Evolutionary conservation across 176 grass and related monocot species (phyloP).

Genomic region (Echinochloa phyllopogon): DNA sequence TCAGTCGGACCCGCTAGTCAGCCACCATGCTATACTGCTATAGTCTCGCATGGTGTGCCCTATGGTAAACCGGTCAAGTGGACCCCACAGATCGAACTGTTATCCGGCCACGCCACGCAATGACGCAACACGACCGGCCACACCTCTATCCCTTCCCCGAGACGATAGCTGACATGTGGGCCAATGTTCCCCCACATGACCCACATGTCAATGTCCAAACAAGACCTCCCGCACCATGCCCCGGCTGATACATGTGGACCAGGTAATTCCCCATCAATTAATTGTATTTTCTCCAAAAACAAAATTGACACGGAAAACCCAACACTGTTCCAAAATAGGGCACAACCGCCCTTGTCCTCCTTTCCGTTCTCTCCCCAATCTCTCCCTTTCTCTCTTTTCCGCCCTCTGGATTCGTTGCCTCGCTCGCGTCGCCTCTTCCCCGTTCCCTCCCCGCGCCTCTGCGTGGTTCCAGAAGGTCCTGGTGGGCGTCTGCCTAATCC

Average conservation of each 20-base stretch:
- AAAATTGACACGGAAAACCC: background rate
- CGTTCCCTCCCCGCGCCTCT: background rate
- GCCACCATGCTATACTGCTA: too few species aligned
- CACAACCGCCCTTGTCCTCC: background rate
- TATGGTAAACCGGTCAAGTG: background rate
- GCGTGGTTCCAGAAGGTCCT: conserved; percentile 21
- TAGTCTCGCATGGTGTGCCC: too few species aligned
- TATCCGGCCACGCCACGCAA: conserved; percentile 10
- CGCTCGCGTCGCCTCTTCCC: conserved; percentile 13
- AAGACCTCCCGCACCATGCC: background rate
- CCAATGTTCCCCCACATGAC: accelerated
- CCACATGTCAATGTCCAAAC: background rate
- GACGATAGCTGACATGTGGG: background rate
- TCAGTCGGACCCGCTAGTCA: too few species aligned
- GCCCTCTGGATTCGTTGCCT: background rate
- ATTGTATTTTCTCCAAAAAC: background rate
- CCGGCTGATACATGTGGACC: background rate
- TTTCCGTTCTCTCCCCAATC: background rate
- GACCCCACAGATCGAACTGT: too few species aligned
- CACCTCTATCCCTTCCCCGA: too few species aligned
- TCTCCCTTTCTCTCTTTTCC: background rate
- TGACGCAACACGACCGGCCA: background rate
- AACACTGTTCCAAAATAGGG: conserved; percentile 8
- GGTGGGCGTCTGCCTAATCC: conserved; percentile 25
- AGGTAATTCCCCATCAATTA: background rate